These are phyloP conservation scores for Gastrolobium villosum DNA, from an alignment of 306 rosid species.

Conservation along the genomic window DNA sequence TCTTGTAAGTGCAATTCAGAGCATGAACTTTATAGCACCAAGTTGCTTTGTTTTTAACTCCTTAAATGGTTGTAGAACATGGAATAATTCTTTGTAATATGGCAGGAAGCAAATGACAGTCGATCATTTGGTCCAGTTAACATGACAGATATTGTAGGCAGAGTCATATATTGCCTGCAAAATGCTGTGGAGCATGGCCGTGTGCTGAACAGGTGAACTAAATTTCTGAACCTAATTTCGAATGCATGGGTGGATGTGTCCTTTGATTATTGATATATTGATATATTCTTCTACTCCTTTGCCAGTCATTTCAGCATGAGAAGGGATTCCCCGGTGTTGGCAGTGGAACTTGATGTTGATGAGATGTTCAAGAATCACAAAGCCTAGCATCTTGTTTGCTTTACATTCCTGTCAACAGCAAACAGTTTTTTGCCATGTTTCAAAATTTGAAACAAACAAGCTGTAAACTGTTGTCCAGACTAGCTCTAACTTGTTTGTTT, in stretches of 20 bases:
- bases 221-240: constrained; percentile 26
- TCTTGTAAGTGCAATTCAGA: no score
- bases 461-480: no score
- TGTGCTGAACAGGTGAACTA: constrained; percentile 72
- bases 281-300: constrained; percentile 42
- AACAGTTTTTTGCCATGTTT: no score
- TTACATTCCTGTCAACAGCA: neutral
- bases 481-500: no score
- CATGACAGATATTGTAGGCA: constrained; percentile 75
- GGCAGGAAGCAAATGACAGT: constrained; percentile 86
- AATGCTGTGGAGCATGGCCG: constrained; percentile 89
- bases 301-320: constrained; percentile 67
- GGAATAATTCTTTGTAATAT: constrained; percentile 10
- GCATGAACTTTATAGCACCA: neutral
- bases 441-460: no score
- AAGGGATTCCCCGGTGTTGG: constrained; percentile 68
- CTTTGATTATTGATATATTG: constrained; percentile 1
- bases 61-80: neutral
- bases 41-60: neutral
- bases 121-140: constrained; percentile 80
- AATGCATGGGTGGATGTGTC: neutral
- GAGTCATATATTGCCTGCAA: constrained; percentile 79
- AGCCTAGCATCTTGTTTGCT: constrained; percentile 53
- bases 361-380: constrained; percentile 81
- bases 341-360: constrained; percentile 74